phyloP scores from a whole-genome alignment of 139 green algal species.

The Chlorella sorokiniana region DNA sequence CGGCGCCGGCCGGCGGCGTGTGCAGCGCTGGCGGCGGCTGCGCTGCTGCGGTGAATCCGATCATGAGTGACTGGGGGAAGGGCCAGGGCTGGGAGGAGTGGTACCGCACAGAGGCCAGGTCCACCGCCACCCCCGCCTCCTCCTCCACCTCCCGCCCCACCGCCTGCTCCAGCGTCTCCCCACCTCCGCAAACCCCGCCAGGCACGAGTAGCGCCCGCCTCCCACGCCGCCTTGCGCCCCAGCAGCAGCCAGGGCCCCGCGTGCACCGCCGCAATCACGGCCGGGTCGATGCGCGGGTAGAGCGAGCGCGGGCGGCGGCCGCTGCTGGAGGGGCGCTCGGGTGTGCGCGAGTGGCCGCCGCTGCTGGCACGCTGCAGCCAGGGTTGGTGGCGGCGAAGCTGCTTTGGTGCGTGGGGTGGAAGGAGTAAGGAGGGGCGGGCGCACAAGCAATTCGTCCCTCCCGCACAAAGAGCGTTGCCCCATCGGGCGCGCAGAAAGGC shows the following conservation, averaged over 20 bases:
- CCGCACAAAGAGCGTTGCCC: background rate
- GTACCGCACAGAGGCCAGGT: slow-evolving; percentile 61
- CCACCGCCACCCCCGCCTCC: slow-evolving; percentile 58
- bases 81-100: slow-evolving; percentile 85
- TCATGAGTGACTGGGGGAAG: slow-evolving; percentile 86
- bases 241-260: slow-evolving; percentile 69
- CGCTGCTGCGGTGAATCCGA: slow-evolving; percentile 64
- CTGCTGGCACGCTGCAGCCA: background rate
- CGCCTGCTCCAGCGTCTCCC: slow-evolving; percentile 85
- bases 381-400: background rate
- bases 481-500: slow-evolving; percentile 6
- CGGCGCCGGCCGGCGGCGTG: background rate
- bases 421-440: background rate
- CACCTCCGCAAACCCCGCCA: slow-evolving; percentile 79
- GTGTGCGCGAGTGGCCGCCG: slow-evolving; percentile 9
- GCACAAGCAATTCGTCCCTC: background rate
- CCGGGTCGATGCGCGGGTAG: slow-evolving; percentile 79
- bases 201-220: slow-evolving; percentile 46
- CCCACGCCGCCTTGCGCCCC: slow-evolving; percentile 76
- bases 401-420: background rate
- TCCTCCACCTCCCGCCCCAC: slow-evolving; percentile 78
- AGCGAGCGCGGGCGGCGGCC: slow-evolving; percentile 11
- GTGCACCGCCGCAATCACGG: slow-evolving; percentile 74
- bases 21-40: slow-evolving; percentile 9
- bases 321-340: background rate